Evolutionary conservation across 202 grass and related monocot species (phyloP), one percentile per base, ranked within the genome.

Genomic region (Bolboschoenoplectus hybrid): DNA sequence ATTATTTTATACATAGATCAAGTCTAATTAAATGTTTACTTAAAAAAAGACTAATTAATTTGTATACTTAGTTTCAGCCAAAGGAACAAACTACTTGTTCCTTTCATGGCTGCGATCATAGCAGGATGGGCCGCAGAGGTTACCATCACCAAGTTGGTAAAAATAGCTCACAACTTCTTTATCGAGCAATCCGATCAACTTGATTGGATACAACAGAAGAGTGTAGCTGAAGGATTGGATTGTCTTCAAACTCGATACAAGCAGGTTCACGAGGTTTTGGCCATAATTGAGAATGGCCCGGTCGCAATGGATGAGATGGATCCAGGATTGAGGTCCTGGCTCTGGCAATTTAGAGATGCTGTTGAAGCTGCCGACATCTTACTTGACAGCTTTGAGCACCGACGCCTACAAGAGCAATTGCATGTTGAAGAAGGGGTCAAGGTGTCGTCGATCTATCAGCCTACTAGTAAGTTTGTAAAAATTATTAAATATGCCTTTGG

Each of bases 271-370:
- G 72, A 53, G 72, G 72, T 76, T 76, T 52, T 76, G 49, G 49
- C 72, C n/a, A 52, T 44, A 35, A 76, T 76, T 52, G 72, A 20
- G 16, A 76, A 76, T 52, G 72, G 72, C 7, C 72, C 72, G 0
- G 72, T 76, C 4, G 16, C 3, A 26, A 53, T 26, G 5, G 72
- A 76, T 32, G 43, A 76, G 44, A 52, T 76, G 72, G 40, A 76
- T 13, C 46, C 45, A 50, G 72, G 72, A 52, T 51, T 76, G 72
- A 52, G 72, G 72, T 76, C 72, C 9, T 76, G 72, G 72, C 43
- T 76, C 6, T 76, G 72, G 72, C 72, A 76, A 76, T 57, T 80
- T 56, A 80, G 75, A 60, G 75, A 80, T 80, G 50, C 75, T 60
- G 20, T 80, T 9, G 49, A 76, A 20, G 44, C 72, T 26, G 72